phyloP scores from a whole-genome alignment of 208 protist species.

The Leishmania martiniquensis region DNA sequence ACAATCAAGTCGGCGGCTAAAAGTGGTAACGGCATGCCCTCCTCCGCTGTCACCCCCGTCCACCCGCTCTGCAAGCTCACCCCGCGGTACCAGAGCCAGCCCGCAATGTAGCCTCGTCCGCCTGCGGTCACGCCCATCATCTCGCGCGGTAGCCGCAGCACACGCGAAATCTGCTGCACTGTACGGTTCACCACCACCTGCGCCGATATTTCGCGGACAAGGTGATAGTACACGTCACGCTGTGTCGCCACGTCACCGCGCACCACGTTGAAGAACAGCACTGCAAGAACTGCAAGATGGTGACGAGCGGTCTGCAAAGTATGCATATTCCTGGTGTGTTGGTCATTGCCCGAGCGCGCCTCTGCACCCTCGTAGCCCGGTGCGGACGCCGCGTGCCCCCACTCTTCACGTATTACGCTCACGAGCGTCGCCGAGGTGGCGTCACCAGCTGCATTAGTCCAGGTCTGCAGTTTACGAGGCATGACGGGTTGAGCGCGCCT shows the following conservation, averaged over 20 bases:
- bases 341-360: not conserved
- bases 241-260: slow-evolving; percentile 59
- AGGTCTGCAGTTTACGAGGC: not conserved
- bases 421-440: not conserved
- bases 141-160: slow-evolving; percentile 59
- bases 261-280: slow-evolving; percentile 53
- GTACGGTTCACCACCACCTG: slow-evolving; percentile 58
- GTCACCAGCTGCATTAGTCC: not conserved
- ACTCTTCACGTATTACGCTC: not conserved
- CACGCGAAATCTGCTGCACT: slow-evolving; percentile 45
- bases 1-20: slow-evolving; percentile 20
- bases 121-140: slow-evolving; percentile 72
- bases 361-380: not conserved
- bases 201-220: slow-evolving; percentile 53
- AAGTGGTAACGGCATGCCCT: slow-evolving; percentile 32
- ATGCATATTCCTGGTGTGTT: not conserved
- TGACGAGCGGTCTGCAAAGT: slow-evolving; percentile 14
- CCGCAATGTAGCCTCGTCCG: slow-evolving; percentile 66
- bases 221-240: slow-evolving; percentile 85
- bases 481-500: not conserved
- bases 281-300: slow-evolving; percentile 51
- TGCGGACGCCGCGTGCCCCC: not conserved
- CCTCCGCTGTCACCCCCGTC: not conserved
- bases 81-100: slow-evolving; percentile 52
- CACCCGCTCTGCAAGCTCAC: slow-evolving; percentile 16